phyloP scores from a whole-genome alignment of 2,329 filamentous ascomycete genomes.

The Parastagonospora avenae region DNA sequence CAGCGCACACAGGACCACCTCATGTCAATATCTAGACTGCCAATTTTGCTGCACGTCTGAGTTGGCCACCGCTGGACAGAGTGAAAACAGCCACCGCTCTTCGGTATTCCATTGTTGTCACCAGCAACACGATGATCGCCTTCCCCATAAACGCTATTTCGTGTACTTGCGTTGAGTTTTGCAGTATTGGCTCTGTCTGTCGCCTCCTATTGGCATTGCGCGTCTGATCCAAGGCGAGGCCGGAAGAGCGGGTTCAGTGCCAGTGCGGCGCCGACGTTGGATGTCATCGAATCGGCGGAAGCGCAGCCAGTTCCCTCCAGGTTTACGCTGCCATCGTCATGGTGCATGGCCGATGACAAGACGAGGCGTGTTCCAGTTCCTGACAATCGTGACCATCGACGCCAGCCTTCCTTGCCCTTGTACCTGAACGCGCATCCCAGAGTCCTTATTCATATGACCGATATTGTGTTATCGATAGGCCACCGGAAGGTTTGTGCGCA shows the following conservation, averaged over 20 bases:
- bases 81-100: slow-evolving; percentile 22
- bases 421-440: slow-evolving; percentile 7
- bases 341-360: slow-evolving; percentile 30
- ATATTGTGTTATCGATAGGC: slow-evolving; percentile 9
- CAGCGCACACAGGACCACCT: slow-evolving; percentile 31
- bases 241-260: slow-evolving; percentile 42
- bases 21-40: slow-evolving; percentile 32
- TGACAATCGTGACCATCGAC: slow-evolving; percentile 3
- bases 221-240: slow-evolving; percentile 24
- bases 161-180: slow-evolving; percentile 23
- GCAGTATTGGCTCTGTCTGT: slow-evolving; percentile 17
- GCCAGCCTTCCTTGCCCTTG: slow-evolving; percentile 19
- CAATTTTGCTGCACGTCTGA: slow-evolving; percentile 33
- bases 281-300: slow-evolving; percentile 34
- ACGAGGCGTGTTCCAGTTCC: slow-evolving; percentile 22
- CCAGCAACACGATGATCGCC: slow-evolving; percentile 15
- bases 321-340: slow-evolving; percentile 34
- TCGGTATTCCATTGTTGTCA: slow-evolving; percentile 14
- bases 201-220: slow-evolving; percentile 36
- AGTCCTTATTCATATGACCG: not conserved
- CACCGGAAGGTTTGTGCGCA: slow-evolving; percentile 15
- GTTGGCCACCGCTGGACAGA: slow-evolving; percentile 27
- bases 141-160: slow-evolving; percentile 12
- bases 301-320: slow-evolving; percentile 27
- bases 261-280: slow-evolving; percentile 35